Conservation (phyloP, 2,329 filamentous ascomycete species). For the Huntiella abstrusa region DNA sequence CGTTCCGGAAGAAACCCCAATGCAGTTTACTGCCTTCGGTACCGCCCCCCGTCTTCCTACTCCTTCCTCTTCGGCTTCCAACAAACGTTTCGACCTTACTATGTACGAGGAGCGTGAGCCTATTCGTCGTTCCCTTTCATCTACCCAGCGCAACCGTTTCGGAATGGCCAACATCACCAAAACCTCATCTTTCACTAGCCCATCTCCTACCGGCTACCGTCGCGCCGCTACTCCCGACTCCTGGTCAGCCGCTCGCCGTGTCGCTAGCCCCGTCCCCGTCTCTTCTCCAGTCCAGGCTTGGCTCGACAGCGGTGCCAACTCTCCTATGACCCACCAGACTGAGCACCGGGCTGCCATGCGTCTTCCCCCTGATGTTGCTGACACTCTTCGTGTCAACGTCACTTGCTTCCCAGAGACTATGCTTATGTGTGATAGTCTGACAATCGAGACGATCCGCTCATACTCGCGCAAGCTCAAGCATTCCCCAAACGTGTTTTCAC, state of each 20-base stretch:
- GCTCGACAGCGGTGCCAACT: slow-evolving; percentile 12
- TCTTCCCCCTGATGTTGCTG: slow-evolving; percentile 32
- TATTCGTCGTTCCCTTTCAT: no score
- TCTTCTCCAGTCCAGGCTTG: slow-evolving; percentile 20
- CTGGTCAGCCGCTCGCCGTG: slow-evolving; percentile 3
- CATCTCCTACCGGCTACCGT: not conserved
- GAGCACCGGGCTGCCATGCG: slow-evolving; percentile 20
- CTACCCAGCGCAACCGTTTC: no score
- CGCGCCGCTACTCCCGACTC: slow-evolving; percentile 4
- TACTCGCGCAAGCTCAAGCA: slow-evolving; percentile 35
- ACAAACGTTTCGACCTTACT: no score
- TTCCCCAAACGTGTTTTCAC: not conserved
- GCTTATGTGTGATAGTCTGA: slow-evolving; percentile 34
- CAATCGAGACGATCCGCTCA: slow-evolving; percentile 37
- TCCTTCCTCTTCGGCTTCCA: no score
- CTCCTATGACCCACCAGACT: not conserved
- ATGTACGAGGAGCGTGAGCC: no score
- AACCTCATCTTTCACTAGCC: not conserved
- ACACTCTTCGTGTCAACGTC: slow-evolving; percentile 34
- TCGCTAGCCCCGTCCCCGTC: slow-evolving; percentile 16
- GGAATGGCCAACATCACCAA: not conserved
- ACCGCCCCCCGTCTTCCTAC: no score
- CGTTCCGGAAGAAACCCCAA: no score
- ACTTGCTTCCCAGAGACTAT: slow-evolving; percentile 41
- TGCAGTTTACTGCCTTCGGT: no score